Conservation (phyloP, 257 asterid species). For the Ilex aquifolium region DNA sequence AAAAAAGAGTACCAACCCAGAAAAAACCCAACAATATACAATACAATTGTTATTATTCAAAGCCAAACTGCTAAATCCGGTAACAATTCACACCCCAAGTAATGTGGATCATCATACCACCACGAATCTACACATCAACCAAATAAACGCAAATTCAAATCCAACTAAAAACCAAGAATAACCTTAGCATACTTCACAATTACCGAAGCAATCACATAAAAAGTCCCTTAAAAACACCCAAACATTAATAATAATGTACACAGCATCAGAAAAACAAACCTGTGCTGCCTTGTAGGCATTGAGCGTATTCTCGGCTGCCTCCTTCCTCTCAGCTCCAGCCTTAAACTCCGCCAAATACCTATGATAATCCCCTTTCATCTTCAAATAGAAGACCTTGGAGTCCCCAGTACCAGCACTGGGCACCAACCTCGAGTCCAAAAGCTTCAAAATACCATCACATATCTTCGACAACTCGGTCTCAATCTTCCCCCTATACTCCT, state of each 20-base stretch:
- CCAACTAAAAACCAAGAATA: no score
- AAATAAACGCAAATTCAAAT: no score
- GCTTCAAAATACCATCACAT: conserved; percentile 28
- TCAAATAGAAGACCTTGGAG: conserved; percentile 30
- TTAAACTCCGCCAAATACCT: conserved; percentile 34
- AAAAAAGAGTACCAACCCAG: no score
- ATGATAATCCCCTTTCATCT: conserved; percentile 35
- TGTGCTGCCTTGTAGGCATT: conserved; percentile 34
- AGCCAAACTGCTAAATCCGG: no score
- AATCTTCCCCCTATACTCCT: conserved; percentile 24
- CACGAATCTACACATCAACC: no score
- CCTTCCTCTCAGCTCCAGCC: conserved; percentile 24
- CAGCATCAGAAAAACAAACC: conserved; percentile 5
- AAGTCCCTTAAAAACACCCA: neutral
- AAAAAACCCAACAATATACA: no score
- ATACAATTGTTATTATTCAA: no score
- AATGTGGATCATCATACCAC: no score
- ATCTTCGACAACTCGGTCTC: conserved; percentile 21
- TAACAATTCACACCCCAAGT: no score
- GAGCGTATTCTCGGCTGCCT: conserved; percentile 33
- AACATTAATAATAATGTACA: neutral
- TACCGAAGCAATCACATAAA: neutral
- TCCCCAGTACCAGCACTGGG: conserved; percentile 21
- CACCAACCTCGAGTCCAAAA: conserved; percentile 18
- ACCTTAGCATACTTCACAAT: neutral